Conservation (phyloP, 441 rosid species). For the Brassica hybrid region DNA sequence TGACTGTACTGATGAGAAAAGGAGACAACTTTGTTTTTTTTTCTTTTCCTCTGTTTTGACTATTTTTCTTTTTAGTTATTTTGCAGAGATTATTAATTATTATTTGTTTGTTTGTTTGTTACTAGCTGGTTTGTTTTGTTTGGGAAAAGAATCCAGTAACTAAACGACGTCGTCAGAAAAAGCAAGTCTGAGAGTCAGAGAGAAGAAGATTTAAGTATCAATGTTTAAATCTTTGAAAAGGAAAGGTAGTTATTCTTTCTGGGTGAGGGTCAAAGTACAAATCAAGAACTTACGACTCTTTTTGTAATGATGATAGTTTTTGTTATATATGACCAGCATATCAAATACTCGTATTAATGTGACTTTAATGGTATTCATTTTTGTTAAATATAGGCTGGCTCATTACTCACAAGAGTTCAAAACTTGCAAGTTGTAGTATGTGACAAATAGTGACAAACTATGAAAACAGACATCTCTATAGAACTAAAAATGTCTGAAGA, state of each 20-base stretch:
- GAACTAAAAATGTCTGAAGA: background rate
- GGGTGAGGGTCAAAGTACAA: background rate
- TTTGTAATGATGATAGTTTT: background rate
- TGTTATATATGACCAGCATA: background rate
- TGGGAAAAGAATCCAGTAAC: slow-evolving; percentile 26
- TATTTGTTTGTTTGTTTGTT: slow-evolving; percentile 4
- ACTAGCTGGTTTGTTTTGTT: slow-evolving; percentile 21
- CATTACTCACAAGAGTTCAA: slow-evolving; percentile 8
- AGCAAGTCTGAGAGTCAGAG: background rate
- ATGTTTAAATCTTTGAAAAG: slow-evolving; percentile 17
- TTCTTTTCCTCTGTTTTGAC: slow-evolving; percentile 20
- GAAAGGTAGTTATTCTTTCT: background rate
- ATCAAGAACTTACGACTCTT: background rate
- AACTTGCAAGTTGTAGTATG: slow-evolving; percentile 4
- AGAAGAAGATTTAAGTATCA: slow-evolving; percentile 18
- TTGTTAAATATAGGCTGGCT: slow-evolving; percentile 4
- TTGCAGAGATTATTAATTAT: background rate
- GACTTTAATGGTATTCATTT: background rate
- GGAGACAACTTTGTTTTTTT: slow-evolving; percentile 3
- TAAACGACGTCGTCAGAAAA: slow-evolving; percentile 20
- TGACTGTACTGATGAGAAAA: slow-evolving; percentile 42
- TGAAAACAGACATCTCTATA: background rate
- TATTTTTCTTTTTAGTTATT: background rate
- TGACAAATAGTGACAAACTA: slow-evolving; percentile 4
- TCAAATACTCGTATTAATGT: background rate